Evolutionary conservation across 495 filamentous ascomycete species (phyloP).

Genomic region (Aspergillus egyptiacus): DNA sequence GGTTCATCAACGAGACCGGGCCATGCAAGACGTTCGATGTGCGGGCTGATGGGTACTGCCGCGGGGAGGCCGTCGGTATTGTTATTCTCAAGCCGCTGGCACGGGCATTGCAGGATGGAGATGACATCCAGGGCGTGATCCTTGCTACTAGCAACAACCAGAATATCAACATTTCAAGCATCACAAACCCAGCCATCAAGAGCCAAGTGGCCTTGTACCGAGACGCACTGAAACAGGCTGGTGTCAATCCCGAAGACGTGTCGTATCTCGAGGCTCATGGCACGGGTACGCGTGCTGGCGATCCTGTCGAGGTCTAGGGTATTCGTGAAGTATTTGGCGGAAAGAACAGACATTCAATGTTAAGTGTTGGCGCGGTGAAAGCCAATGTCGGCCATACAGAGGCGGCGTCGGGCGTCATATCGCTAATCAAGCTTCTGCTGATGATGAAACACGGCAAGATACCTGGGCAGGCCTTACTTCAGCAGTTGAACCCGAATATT

Average conservation of each 20-base stretch:
- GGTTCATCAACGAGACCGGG: conserved; percentile 35
- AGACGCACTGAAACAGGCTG: conserved; percentile 49
- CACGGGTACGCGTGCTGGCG: conserved; percentile 65
- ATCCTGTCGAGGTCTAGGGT: conserved; percentile 50
- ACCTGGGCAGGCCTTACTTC: conserved; percentile 35
- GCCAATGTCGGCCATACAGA: conserved; percentile 46
- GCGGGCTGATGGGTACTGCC: conserved; percentile 65
- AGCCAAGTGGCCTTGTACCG: conserved; percentile 54
- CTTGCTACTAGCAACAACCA: conserved; percentile 56
- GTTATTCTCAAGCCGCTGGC: conserved; percentile 61
- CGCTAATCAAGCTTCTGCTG: conserved; percentile 39
- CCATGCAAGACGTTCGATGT: conserved; percentile 64
- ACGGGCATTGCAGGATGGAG: conserved; percentile 52
- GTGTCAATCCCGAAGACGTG: conserved; percentile 53
- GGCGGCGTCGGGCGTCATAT: conserved; percentile 36
- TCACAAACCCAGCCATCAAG: conserved; percentile 58
- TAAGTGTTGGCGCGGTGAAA: conserved; percentile 38
- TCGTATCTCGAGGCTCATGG: conserved; percentile 71
- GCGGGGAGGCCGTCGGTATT: conserved; percentile 56
- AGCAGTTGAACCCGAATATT: conserved; percentile 30
- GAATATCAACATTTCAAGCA: conserved; percentile 55
- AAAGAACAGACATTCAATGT: conserved; percentile 18
- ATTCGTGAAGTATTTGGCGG: conserved; percentile 30
- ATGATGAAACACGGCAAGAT: conserved; percentile 42
- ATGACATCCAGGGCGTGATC: conserved; percentile 58